Conservation (phyloP, 1,139 yeast genomes). For the Taphrina deformans region DNA sequence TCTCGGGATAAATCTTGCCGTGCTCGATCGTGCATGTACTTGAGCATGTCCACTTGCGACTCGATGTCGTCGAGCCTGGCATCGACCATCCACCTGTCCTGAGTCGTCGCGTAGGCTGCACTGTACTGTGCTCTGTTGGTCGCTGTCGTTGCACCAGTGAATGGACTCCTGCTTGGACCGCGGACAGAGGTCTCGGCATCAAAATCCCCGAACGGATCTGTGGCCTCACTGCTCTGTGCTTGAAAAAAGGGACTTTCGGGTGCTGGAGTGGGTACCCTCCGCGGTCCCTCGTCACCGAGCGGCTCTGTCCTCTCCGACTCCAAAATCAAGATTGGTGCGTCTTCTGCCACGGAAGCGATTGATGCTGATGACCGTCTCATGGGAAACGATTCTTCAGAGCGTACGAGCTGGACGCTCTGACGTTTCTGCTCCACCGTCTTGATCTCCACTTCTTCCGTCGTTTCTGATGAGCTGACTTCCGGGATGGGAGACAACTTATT, state of each 20-base stretch:
- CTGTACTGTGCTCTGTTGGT: background rate
- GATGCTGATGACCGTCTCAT: background rate
- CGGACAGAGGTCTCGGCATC: background rate
- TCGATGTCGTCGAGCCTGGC: background rate
- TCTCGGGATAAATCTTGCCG: background rate
- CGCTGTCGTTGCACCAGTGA: background rate
- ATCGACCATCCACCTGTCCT: background rate
- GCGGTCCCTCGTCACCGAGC: background rate
- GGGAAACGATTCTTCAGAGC: background rate
- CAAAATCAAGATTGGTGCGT: background rate
- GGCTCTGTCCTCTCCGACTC: background rate
- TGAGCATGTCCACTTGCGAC: constrained; percentile 1
- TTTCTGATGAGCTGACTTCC: background rate
- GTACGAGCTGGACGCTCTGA: background rate
- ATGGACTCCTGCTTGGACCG: background rate
- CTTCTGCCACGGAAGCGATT: background rate
- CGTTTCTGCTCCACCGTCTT: background rate
- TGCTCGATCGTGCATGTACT: constrained; percentile 3
- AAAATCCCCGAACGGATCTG: background rate
- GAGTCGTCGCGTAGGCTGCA: background rate
- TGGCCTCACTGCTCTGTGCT: background rate
- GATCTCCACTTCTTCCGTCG: background rate
- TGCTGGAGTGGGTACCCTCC: background rate
- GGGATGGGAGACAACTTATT: background rate
- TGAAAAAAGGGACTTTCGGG: background rate